These are phyloP conservation scores for Cinchona pubescens DNA, from an alignment of 257 asterid species.

Conservation along the genomic window DNA sequence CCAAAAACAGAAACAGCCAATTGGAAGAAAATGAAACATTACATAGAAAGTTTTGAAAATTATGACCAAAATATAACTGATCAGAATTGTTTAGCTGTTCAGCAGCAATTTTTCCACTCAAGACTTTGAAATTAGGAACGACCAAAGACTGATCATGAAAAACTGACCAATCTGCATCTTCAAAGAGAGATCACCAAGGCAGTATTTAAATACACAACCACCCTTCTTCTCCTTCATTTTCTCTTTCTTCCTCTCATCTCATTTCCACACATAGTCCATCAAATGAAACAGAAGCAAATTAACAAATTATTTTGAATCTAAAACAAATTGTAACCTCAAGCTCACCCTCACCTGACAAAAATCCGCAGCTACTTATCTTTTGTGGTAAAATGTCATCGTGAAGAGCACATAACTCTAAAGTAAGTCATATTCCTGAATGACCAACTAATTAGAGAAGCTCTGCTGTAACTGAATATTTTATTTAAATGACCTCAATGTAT, in stretches of 20 bases:
- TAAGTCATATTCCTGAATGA: not conserved
- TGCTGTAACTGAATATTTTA: not conserved
- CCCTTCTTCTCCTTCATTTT: not conserved
- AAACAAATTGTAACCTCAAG: too few relatives aligned
- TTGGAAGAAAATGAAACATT: not conserved
- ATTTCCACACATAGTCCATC: not conserved
- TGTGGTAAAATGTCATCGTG: not conserved
- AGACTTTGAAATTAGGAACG: not conserved
- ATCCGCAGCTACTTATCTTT: not conserved
- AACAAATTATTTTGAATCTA: too few relatives aligned
- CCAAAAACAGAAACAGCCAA: not conserved
- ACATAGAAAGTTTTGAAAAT: not conserved
- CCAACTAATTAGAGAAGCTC: too few relatives aligned
- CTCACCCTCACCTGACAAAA: not conserved
- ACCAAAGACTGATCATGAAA: not conserved
- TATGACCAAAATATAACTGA: not conserved
- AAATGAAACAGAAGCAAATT: not conserved
- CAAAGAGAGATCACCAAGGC: not conserved
- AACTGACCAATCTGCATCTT: not conserved
- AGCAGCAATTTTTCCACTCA: not conserved
- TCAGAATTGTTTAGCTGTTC: not conserved
- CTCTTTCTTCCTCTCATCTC: not conserved
- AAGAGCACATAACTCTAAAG: not conserved
- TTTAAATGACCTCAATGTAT: not conserved
- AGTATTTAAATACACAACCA: not conserved